Evolutionary conservation across 306 rosid species (phyloP).

Genomic region (Datisca glomerata): DNA sequence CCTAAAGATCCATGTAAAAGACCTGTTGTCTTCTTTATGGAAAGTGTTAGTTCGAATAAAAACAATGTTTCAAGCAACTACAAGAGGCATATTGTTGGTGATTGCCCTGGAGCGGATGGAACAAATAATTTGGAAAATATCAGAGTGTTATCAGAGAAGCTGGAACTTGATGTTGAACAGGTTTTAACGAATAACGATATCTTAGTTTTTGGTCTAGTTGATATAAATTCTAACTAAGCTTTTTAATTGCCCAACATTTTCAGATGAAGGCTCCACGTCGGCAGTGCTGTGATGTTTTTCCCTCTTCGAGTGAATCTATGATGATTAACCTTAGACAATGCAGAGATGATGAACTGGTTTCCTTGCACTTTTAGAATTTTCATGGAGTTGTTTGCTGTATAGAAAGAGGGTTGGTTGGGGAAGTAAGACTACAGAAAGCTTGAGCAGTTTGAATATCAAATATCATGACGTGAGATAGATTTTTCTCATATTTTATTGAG

Average conservation of each 20-base stretch:
- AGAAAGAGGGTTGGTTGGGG: background rate
- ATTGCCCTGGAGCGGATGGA: constrained; percentile 31
- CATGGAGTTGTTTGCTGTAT: background rate
- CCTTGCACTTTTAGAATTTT: constrained; percentile 6
- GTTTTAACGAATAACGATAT: too few relatives aligned
- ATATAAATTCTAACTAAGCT: background rate
- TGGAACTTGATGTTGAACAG: constrained; percentile 48
- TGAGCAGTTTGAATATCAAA: too few relatives aligned
- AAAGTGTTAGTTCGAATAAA: constrained; percentile 27
- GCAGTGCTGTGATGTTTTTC: constrained; percentile 22
- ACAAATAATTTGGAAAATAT: constrained; percentile 30
- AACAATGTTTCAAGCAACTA: constrained; percentile 46
- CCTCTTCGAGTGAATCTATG: constrained; percentile 4
- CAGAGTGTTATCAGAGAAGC: constrained; percentile 45
- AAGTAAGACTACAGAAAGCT: background rate
- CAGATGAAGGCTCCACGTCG: constrained; percentile 84
- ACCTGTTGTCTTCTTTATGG: constrained; percentile 44
- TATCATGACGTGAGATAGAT: too few relatives aligned
- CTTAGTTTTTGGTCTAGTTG: too few relatives aligned
- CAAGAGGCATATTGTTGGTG: constrained; percentile 25
- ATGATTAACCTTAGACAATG: constrained; percentile 9
- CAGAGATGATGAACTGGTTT: constrained; percentile 7
- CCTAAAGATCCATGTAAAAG: constrained; percentile 65
- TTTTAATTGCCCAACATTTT: constrained; percentile 19
- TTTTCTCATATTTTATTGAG: too few relatives aligned